A percentile compares a stretch with the other conserved stretches of the same genome.
Evolutionary conservation across 2,329 filamentous ascomycete species (phyloP).

Genomic region (Fusarium sp.): DNA sequence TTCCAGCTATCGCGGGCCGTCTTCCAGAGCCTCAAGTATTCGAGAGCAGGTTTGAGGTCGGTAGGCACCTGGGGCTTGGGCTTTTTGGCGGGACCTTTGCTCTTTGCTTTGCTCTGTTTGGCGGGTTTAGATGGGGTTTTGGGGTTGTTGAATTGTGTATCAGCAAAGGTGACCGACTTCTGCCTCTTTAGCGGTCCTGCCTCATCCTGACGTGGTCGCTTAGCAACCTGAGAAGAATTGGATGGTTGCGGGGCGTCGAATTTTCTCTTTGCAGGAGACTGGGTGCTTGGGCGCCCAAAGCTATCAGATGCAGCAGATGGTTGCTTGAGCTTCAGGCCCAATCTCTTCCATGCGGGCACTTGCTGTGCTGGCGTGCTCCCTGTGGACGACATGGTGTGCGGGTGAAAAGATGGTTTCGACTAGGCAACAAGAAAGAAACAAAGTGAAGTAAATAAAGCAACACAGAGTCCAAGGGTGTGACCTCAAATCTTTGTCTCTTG

Average conservation of each 20-base stretch:
- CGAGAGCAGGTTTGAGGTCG: conserved; percentile 71
- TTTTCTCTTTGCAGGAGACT: conserved; percentile 53
- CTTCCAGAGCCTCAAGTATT: conserved; percentile 81
- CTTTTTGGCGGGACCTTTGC: conserved; percentile 53
- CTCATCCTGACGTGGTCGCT: conserved; percentile 49
- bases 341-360: conserved; percentile 68
- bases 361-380: conserved; percentile 56
- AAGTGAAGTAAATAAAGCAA: background rate
- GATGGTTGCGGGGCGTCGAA: conserved; percentile 48
- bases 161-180: conserved; percentile 62
- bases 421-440: conserved; percentile 7
- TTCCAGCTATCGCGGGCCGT: conserved; percentile 80
- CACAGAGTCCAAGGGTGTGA: background rate
- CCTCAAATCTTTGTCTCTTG: conserved; percentile 15
- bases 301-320: conserved; percentile 47
- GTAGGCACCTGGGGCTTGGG: conserved; percentile 49
- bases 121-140: conserved; percentile 49
- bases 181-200: conserved; percentile 49
- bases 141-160: conserved; percentile 48
- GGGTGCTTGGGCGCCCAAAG: conserved; percentile 52
- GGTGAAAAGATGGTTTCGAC: conserved; percentile 22
- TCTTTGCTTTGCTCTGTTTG: conserved; percentile 45
- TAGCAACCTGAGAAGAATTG: conserved; percentile 46
- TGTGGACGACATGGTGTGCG: conserved; percentile 54
- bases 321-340: conserved; percentile 69